Conservation (phyloP, 805 yeast genomes). For the Saccharomycopsis microspora region DNA sequence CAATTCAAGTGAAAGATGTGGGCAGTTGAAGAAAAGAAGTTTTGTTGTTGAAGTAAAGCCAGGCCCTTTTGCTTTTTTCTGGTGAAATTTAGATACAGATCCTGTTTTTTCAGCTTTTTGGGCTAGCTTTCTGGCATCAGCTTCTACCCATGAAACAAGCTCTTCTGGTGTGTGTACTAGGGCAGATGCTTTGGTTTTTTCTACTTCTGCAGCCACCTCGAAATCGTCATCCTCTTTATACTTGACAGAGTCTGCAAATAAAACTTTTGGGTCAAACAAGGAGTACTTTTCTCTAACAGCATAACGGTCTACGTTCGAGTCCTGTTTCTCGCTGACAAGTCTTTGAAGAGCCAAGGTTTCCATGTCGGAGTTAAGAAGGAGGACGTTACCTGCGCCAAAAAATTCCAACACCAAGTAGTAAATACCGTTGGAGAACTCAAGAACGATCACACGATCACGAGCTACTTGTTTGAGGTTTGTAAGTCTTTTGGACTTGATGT, state of each 20-base stretch:
- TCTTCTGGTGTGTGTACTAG: neutral
- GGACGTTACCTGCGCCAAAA: constrained; percentile 88
- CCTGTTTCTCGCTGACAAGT: constrained; percentile 62
- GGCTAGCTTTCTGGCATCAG: constrained; percentile 17
- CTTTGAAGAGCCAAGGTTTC: constrained; percentile 69
- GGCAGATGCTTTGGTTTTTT: neutral
- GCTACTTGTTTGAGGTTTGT: constrained; percentile 64
- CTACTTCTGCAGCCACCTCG: neutral
- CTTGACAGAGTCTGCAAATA: constrained; percentile 21
- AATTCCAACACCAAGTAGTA: constrained; percentile 77
- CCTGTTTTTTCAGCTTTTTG: constrained; percentile 20
- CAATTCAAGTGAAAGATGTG: constrained; percentile 71
- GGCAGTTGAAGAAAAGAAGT: constrained; percentile 51
- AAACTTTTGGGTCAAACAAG: constrained; percentile 44
- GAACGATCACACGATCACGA: constrained; percentile 71
- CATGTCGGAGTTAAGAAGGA: constrained; percentile 57
- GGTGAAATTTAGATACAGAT: constrained; percentile 10
- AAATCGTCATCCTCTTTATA: constrained; percentile 5
- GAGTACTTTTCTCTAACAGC: constrained; percentile 68
- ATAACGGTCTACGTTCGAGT: constrained; percentile 36
- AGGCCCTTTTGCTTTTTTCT: constrained; percentile 11
- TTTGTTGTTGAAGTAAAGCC: constrained; percentile 23
- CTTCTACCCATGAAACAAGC: neutral
- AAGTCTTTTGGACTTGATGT: constrained; percentile 68
- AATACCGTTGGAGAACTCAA: constrained; percentile 76